Percentiles rank a stretch among this genome's conserved stretches.
Evolutionary conservation across 257 asterid genomes (phyloP).

Genomic region (Sherardia arvensis): DNA sequence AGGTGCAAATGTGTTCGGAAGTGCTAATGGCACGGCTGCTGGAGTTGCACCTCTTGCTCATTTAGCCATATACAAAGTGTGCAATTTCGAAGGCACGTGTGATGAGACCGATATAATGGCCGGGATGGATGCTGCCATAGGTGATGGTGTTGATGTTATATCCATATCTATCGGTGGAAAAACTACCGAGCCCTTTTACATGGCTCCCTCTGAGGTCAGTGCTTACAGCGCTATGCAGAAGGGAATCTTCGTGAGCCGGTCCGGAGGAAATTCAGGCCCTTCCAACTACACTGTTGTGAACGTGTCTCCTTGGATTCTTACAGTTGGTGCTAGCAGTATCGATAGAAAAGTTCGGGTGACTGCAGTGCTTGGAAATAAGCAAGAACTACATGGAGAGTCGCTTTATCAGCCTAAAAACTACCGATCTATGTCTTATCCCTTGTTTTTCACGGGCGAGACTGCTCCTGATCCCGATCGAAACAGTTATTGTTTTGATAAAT

Average conservation of each 20-base stretch:
- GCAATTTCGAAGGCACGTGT: not conserved
- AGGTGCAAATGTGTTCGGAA: slow-evolving; percentile 13
- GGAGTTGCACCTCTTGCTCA: slow-evolving; percentile 15
- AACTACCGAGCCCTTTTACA: not conserved
- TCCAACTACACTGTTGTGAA: not conserved
- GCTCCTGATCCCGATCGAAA: not conserved
- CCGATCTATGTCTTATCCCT: not conserved
- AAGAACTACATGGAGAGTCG: slow-evolving; percentile 3
- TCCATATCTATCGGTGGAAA: slow-evolving; percentile 9
- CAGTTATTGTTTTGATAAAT: not conserved
- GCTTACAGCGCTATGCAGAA: slow-evolving; percentile 9
- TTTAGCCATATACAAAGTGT: slow-evolving; percentile 14
- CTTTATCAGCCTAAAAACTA: slow-evolving; percentile 3
- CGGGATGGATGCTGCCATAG: slow-evolving; percentile 9
- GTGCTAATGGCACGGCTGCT: slow-evolving; percentile 15
- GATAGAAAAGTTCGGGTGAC: slow-evolving; percentile 9
- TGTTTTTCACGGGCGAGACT: not conserved
- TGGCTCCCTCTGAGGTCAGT: slow-evolving; percentile 1
- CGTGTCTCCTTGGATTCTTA: slow-evolving; percentile 12
- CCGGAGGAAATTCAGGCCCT: slow-evolving; percentile 8
- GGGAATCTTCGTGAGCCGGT: slow-evolving; percentile 16
- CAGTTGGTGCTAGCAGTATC: slow-evolving; percentile 14
- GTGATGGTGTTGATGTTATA: slow-evolving; percentile 14
- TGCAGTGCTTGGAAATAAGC: slow-evolving; percentile 10
- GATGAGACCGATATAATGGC: not conserved